A percentile compares a stretch with the other conserved stretches of the same genome.
Conservation (phyloP, 2,329 filamentous ascomycete genomes). For the Zasmidium cellare region DNA sequence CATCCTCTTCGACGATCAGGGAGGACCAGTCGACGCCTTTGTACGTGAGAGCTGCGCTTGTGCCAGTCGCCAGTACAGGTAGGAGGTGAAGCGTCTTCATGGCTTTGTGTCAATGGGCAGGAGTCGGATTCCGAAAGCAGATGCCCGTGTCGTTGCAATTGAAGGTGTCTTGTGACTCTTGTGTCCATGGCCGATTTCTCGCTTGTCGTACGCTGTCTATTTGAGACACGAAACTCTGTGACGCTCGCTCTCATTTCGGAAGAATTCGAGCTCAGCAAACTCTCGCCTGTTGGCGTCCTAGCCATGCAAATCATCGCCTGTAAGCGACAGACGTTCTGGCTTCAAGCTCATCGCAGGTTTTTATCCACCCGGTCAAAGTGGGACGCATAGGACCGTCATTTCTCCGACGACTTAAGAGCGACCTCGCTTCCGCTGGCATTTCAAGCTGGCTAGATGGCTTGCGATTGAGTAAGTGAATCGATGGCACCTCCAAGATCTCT, state of each 20-base stretch:
- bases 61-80: not conserved
- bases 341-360: too few relatives aligned
- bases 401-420: too few relatives aligned
- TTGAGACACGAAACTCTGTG: not conserved
- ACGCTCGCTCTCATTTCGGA: not conserved
- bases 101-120: too few relatives aligned
- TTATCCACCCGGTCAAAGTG: too few relatives aligned
- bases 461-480: too few relatives aligned
- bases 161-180: not conserved
- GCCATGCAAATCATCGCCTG: not conserved
- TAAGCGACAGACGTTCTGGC: not conserved
- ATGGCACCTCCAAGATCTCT: too few relatives aligned
- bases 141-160: not conserved
- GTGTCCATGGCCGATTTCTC: not conserved
- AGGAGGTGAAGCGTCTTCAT: not conserved
- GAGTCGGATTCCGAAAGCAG: too few relatives aligned
- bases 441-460: too few relatives aligned
- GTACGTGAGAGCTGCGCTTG: not conserved
- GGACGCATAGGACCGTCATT: too few relatives aligned
- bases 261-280: not conserved
- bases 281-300: too few relatives aligned
- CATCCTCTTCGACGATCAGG: constrained; percentile 2
- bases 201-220: not conserved
- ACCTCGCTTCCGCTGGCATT: too few relatives aligned
- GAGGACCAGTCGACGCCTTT: constrained; percentile 7